Conservation (phyloP, 2,329 filamentous ascomycete genomes). For the Pezicula radicicola region DNA sequence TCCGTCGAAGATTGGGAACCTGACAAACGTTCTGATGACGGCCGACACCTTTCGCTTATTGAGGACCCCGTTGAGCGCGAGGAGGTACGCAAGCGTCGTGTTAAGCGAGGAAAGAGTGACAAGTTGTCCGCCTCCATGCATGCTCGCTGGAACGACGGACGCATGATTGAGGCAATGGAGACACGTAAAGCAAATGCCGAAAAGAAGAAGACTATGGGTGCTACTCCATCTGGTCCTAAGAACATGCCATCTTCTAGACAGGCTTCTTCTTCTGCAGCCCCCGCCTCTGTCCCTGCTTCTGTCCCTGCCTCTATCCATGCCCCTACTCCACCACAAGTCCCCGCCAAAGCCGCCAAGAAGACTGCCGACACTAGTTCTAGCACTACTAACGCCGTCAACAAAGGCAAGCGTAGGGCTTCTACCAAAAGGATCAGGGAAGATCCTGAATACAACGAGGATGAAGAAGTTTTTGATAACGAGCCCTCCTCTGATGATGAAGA, state of each 20-base stretch:
- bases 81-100: constrained; percentile 1
- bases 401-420: not conserved
- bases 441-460: not conserved
- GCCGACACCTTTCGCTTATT: not conserved
- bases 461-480: not conserved
- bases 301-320: not conserved
- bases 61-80: constrained; percentile 1
- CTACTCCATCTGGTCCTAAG: not conserved
- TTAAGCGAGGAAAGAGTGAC: constrained; percentile 49
- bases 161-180: constrained; percentile 55
- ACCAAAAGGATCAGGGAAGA: not conserved
- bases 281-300: not conserved
- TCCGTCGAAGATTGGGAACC: not conserved
- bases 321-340: too few species aligned
- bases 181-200: constrained; percentile 58
- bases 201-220: constrained; percentile 45
- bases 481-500: constrained; percentile 29
- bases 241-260: not conserved
- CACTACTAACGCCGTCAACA: not conserved
- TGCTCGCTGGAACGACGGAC: constrained; percentile 55
- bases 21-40: not conserved
- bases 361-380: too few species aligned
- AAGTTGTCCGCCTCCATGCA: constrained; percentile 67
- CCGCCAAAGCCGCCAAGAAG: too few species aligned
- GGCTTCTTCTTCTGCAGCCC: not conserved